These are phyloP conservation scores for Delitschia confertaspora DNA, from an alignment of 495 filamentous ascomycete genomes.

Conservation along the genomic window DNA sequence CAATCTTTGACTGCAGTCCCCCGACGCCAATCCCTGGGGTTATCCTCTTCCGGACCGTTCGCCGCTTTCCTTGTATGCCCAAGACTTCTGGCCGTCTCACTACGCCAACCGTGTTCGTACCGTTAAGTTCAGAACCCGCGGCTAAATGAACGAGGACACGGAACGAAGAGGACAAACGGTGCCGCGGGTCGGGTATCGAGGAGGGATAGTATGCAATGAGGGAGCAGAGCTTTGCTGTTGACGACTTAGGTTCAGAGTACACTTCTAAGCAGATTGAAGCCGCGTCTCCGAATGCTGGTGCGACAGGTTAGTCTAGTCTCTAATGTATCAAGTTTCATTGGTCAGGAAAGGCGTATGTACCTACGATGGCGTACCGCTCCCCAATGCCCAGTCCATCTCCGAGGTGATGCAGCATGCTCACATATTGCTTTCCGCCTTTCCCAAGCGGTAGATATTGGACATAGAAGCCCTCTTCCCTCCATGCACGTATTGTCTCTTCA, in stretches of 20 bases:
- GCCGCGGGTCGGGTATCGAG: constrained; percentile 37
- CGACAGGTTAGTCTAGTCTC: too few species aligned
- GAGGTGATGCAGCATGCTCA: constrained; percentile 37
- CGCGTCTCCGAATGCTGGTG: constrained; percentile 37
- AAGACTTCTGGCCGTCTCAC: constrained; percentile 42
- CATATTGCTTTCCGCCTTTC: constrained; percentile 46
- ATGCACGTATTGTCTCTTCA: constrained; percentile 44
- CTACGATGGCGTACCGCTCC: constrained; percentile 37
- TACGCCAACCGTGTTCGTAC: constrained; percentile 27
- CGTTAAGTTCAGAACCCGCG: too few species aligned
- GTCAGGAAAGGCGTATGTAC: constrained; percentile 20
- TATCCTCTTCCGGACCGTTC: constrained; percentile 40
- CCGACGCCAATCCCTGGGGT: constrained; percentile 49
- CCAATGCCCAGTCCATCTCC: constrained; percentile 30
- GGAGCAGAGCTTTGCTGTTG: constrained; percentile 38
- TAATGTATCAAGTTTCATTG: background rate
- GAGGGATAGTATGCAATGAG: constrained; percentile 45
- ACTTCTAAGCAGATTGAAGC: constrained; percentile 33
- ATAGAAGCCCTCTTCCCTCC: constrained; percentile 60
- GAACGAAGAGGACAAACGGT: constrained; percentile 37
- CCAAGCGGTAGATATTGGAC: constrained; percentile 53
- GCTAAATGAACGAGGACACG: constrained; percentile 42
- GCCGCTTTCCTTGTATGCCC: constrained; percentile 55
- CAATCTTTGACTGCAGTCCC: constrained; percentile 36
- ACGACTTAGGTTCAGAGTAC: constrained; percentile 27